Base-by-base conservation (phyloP, 371 early-diverging fungal species). In the Saksenaea oblongispora region DNA sequence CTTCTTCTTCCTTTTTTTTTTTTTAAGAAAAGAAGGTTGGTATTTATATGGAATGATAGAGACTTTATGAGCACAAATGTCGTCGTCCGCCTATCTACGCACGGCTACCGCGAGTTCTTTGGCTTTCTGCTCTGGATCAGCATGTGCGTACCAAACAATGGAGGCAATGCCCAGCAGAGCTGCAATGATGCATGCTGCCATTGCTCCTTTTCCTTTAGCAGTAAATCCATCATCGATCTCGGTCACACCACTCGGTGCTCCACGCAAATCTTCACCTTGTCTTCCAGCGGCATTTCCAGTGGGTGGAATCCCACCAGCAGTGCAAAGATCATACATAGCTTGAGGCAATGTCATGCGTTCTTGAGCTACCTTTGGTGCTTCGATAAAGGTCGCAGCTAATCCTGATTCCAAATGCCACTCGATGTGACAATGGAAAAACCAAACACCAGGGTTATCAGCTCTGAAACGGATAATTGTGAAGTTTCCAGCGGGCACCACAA, bases 401-500 rank as follows among this genome's bases (percentile, higher is more conserved):
- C 89, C 89, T 55, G 84, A 63, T 37, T 79, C 79, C 58, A 85
- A 60, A 75, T 92, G 92, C 87, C 89, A 88, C 70, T 87, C 83
- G 59, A 91, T 87, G 73, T 92, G 93, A 75, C 93, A 93, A 75
- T 92, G 92, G 82, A 90, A 80, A 59, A 74, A 65, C 70, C 70
- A 70, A 17, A 41, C 60, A 27, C 70, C 70, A 11, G 63, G 85
- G 69, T 93, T 94, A 60, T 84, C 83, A 31, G 82, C 83, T 62
- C 82, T 79, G 74, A 85, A 85, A 51, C 87, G 82, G 44, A 87
- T 70, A 39, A 85, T 71, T 0, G 75, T 65, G 57, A 70, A 87
- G n/a, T 77, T 75, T 36, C 74, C 66, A 5, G 69, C 66, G 17
- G 85, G 84, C 3, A 85, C 81, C 26, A 74, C 71, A 15, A 74